Conservation (phyloP, 2,329 filamentous ascomycete genomes). For the Setomelanomma holmii region DNA sequence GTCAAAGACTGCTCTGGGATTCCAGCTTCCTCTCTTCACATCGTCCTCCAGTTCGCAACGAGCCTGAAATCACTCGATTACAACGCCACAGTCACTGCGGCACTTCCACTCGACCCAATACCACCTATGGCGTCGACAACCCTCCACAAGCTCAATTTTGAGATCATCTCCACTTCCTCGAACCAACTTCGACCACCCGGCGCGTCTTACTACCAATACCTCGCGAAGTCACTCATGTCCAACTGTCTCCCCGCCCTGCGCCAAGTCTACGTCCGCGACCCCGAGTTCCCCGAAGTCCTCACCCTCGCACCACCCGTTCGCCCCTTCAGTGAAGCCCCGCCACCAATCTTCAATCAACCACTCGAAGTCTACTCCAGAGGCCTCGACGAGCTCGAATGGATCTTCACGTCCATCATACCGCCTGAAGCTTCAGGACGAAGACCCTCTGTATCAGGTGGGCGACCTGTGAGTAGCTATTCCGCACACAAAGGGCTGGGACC, state of each 20-base stretch:
- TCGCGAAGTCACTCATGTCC: slow-evolving; percentile 80
- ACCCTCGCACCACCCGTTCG: slow-evolving; percentile 72
- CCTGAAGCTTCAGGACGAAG: slow-evolving; percentile 52
- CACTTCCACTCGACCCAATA: slow-evolving; percentile 63
- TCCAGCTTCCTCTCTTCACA: slow-evolving; percentile 65
- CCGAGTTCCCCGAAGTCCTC: slow-evolving; percentile 80
- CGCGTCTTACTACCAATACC: slow-evolving; percentile 79
- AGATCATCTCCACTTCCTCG: slow-evolving; percentile 71
- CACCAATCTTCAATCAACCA: slow-evolving; percentile 59
- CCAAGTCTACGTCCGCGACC: slow-evolving; percentile 85
- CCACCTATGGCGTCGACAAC: slow-evolving; percentile 72
- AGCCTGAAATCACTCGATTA: slow-evolving; percentile 66
- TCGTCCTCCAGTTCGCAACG: slow-evolving; percentile 65
- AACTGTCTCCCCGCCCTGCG: slow-evolving; percentile 76
- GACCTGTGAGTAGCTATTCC: slow-evolving; percentile 55
- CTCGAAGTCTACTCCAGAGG: slow-evolving; percentile 71
- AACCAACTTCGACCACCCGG: slow-evolving; percentile 62
- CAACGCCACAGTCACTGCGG: slow-evolving; percentile 61
- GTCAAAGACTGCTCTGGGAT: slow-evolving; percentile 74
- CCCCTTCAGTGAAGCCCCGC: slow-evolving; percentile 55
- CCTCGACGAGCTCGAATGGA: slow-evolving; percentile 72
- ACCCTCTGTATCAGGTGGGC: slow-evolving; percentile 50
- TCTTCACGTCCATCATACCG: slow-evolving; percentile 67
- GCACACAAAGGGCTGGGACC: slow-evolving; percentile 58
- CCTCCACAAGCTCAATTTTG: slow-evolving; percentile 78